These are phyloP conservation scores for Thyridium curvatum DNA, from an alignment of 2,329 filamentous ascomycete species.

Conservation along the genomic window DNA sequence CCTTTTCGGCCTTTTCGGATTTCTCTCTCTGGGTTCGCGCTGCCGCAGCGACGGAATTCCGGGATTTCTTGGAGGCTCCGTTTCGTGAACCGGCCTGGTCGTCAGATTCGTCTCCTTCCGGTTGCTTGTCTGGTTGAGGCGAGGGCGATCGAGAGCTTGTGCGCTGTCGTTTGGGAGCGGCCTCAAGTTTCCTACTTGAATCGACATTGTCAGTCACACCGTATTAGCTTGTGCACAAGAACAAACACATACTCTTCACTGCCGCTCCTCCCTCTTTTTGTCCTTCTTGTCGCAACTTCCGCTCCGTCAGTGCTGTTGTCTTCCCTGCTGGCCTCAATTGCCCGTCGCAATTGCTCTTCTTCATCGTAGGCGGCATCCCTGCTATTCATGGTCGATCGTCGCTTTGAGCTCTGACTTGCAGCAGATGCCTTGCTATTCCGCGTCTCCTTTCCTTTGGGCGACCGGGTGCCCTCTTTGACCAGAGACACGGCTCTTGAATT, in stretches of 20 bases:
- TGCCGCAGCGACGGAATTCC: conserved; percentile 37
- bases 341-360: conserved; percentile 79
- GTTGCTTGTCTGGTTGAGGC: conserved; percentile 43
- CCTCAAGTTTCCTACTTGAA: conserved; percentile 56
- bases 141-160: conserved; percentile 71
- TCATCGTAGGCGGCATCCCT: conserved; percentile 93
- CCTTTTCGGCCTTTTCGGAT: conserved; percentile 66
- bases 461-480: conserved; percentile 54
- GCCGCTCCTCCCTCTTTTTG: conserved; percentile 81
- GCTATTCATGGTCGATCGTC: conserved; percentile 96
- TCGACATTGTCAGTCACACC: conserved; percentile 14
- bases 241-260: conserved; percentile 69
- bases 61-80: conserved; percentile 51
- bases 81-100: conserved; percentile 54
- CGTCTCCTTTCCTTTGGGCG: conserved; percentile 44
- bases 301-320: conserved; percentile 52
- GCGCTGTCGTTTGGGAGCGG: conserved; percentile 68
- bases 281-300: conserved; percentile 55
- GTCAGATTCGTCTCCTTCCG: conserved; percentile 59
- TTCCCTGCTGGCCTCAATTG: conserved; percentile 92
- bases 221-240: conserved; percentile 1
- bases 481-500: conserved; percentile 58
- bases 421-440: conserved; percentile 50
- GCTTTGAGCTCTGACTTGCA: conserved; percentile 60
- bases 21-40: conserved; percentile 54